A percentile compares a stretch with the other conserved stretches of the same genome.
Evolutionary conservation across 495 filamentous ascomycete genomes (phyloP).

Genomic region (Penicillium atrosanguineum): DNA sequence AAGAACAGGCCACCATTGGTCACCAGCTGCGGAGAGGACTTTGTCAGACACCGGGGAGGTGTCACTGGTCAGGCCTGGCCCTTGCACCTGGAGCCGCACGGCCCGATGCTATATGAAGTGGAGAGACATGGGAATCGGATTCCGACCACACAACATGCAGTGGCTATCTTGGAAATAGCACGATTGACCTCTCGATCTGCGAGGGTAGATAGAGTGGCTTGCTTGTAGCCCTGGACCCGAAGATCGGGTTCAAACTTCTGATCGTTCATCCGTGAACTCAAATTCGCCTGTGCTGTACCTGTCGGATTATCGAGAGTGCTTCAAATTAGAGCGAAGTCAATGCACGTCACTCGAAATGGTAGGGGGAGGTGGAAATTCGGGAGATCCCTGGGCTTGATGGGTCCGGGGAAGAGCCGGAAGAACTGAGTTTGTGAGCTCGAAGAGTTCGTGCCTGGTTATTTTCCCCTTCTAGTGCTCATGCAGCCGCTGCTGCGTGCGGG

Average conservation of each 20-base stretch:
- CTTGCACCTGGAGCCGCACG: conserved; percentile 19
- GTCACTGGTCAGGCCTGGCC: neutral
- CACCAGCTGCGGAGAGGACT: neutral
- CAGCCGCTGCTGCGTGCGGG: conserved; percentile 18
- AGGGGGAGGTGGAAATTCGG: conserved; percentile 7
- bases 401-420: conserved; percentile 22
- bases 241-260: conserved; percentile 11
- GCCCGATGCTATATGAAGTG: conserved; percentile 9
- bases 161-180: neutral
- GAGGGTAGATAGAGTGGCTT: neutral
- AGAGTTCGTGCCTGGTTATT: conserved; percentile 23
- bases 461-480: conserved; percentile 15
- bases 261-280: conserved; percentile 12
- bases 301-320: conserved; percentile 14
- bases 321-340: neutral
- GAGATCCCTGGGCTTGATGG: conserved; percentile 14
- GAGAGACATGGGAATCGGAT: conserved; percentile 1
- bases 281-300: conserved; percentile 3
- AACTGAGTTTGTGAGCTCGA: conserved; percentile 13
- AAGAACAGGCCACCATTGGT: conserved; percentile 8
- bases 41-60: neutral
- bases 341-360: conserved; percentile 26
- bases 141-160: neutral
- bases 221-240: neutral
- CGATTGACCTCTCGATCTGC: neutral